Base-by-base conservation (phyloP, 2,329 filamentous ascomycete genomes). In the Gliomastix tumulicola region DNA sequence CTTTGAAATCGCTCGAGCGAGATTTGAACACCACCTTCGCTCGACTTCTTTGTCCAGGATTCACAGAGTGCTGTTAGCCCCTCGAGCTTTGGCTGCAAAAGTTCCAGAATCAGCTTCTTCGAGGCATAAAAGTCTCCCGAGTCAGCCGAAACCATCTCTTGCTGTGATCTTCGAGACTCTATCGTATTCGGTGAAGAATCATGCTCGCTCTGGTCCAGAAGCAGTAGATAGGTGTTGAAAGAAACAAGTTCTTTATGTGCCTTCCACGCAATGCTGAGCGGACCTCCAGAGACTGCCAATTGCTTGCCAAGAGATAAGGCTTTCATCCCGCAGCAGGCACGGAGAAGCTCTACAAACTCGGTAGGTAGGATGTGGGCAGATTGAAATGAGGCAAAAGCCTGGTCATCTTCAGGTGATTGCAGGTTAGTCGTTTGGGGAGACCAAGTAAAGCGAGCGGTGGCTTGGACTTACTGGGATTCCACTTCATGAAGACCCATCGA, bases 401-500 rank as follows among this genome's bases (percentile, higher is more conserved):
- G 65, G 49, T 94, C 87, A 27, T 69, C 79, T 84, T 44, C 4
- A 6, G n/a, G 11, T 21, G 21, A 21, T n/a, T 23, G 36, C 8
- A 7, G 10, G 7, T 13, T 28, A 7, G 16, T 13, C 10, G 16
- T 28, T 28, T 28, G n/a, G n/a, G n/a, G n/a, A 28, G 3, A 28
- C 25, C 3, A 8, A 28, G 2, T 13, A 12, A 39, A 32, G 16
- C 17, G 8, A 28, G 12, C 12, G 13, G 25, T 28, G 10, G 9
- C 30, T 18, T 13, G 15, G 11, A 47, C 74, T 55, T 66, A 90
- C 86, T 80, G 45, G 88, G 84, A 45, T 79, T 80, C 88, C 90
- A 98, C 49, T 75, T 82, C 22, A 79, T 74, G 48, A 88, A 80
- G 2, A 92, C 57, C 92, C 92, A 98, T 48, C 79, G 73, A 38